Evolutionary conservation across 2,329 filamentous ascomycete genomes (phyloP).

Genomic region (Neofusicoccum cordaticola): DNA sequence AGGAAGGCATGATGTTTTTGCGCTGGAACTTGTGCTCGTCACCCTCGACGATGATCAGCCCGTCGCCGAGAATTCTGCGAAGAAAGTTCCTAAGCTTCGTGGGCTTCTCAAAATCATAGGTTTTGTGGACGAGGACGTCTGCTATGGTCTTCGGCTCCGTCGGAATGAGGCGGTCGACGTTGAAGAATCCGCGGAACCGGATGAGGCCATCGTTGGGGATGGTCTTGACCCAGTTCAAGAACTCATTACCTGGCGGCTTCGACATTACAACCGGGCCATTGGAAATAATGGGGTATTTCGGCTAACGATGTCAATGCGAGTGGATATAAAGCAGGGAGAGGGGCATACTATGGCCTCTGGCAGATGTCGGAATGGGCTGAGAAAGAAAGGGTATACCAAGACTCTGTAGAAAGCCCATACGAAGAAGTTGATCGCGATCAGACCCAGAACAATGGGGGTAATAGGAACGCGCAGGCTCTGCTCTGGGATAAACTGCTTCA

Average conservation of each 20-base stretch:
- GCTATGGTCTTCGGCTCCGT: slow-evolving; percentile 43
- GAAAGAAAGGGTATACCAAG: slow-evolving; percentile 37
- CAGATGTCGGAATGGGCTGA: slow-evolving; percentile 40
- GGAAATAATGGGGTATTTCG: slow-evolving; percentile 31
- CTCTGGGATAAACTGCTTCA: slow-evolving; percentile 10
- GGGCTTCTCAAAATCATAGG: slow-evolving; percentile 56
- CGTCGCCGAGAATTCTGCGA: slow-evolving; percentile 49
- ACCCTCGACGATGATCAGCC: slow-evolving; percentile 51
- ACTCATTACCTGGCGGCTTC: slow-evolving; percentile 32
- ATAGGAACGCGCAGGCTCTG: slow-evolving; percentile 3
- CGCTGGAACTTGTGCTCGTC: slow-evolving; percentile 55
- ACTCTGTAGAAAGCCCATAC: slow-evolving; percentile 6
- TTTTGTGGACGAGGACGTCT: slow-evolving; percentile 53
- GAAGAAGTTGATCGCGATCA: slow-evolving; percentile 8
- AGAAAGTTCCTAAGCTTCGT: slow-evolving; percentile 44
- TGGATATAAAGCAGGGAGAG: background rate
- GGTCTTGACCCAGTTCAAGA: slow-evolving; percentile 36
- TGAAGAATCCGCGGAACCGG: slow-evolving; percentile 38
- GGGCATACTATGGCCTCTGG: slow-evolving; percentile 28
- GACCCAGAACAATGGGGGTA: background rate
- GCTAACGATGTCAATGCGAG: slow-evolving; percentile 19
- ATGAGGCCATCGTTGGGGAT: slow-evolving; percentile 43
- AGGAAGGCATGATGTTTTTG: slow-evolving; percentile 76
- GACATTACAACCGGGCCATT: slow-evolving; percentile 36
- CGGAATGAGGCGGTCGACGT: slow-evolving; percentile 37